Evolutionary conservation across 73 alveolate species (phyloP), one percentile per base, ranked within the genome.

Genomic region (Strombidium stylifer): DNA sequence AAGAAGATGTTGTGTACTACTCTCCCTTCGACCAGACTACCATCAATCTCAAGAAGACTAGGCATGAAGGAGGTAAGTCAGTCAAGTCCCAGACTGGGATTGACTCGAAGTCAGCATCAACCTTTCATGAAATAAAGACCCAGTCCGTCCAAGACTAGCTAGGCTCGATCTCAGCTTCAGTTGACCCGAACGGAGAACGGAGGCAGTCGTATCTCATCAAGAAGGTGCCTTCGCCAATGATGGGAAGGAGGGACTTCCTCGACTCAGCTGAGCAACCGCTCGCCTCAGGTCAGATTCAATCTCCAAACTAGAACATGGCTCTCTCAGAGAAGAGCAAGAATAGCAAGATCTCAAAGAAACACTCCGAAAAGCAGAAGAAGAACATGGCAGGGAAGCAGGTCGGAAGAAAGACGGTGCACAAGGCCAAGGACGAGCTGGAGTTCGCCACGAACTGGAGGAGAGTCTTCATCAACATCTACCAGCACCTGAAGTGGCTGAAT

Each of bases 391-490:
- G 42, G 10, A 32, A 32, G 42, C 4, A 4, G 4, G 42, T 32
- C 42, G 4, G 45, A 2, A 65, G 45, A 3, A 3, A 59, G 39
- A 36, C 39, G 21, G 28, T 59, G 34, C 21, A 18, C 49, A 18
- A 18, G 28, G 65, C 30, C 16, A 69, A 40, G 53, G 82, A 69
- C 39, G 82, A 69, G 19, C 42, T 69, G 2, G 70, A 69, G 58
- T 69, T 52, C 32, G 82, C 82, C 28, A 69, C 72, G 0, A 69
- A 53, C 31, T 69, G 82, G 82, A 69, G 69, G n/a, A 51, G 82
- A 53, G 82, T 72, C 6, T 51, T 52, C 31, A 26, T 50, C 19
- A 12, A 69, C 3, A 1, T 69, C 15, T 69, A 12, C 27, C 12
- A 18, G 1, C 14, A 30, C 24, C 31, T 53, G 19, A 52, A 53